Evolutionary conservation across 176 grass and related monocot species (phyloP), one percentile per base, ranked within the genome.

Genomic region (Microstegium vimineum): DNA sequence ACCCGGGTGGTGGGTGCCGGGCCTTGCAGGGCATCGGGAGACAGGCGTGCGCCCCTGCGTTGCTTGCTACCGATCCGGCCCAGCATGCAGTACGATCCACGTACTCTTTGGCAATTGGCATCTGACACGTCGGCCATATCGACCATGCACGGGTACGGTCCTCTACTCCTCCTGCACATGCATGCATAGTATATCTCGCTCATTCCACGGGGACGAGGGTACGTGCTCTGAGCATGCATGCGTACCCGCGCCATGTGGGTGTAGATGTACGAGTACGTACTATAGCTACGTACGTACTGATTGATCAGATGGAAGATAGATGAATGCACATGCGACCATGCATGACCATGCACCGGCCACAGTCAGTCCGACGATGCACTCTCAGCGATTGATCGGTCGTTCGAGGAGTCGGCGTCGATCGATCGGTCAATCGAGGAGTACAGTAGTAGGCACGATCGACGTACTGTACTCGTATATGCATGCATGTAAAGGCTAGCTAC

Each of bases 11-110:
- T 45, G 64, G 78, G 45, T 68, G 78, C 64, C 64, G 64, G 78
- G 78, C 32, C 31, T 80, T 80, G 78, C 78, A 68, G 64, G 64
- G 64, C 78, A 51, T 49, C 12, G 63, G 77, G 62, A 51, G 77
- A 68, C 77, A 80, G 77, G 30, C 30, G 28, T 67, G 77, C 42
- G 20, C 42, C 76, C 62, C 41, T 66, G 65, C 76, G 76, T 22
- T 51, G 69, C 28, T 25, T 17, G 67, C 37, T 22, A 62, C 62
- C 35, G 42, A 45, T 25, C 77, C 42, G 77, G 5, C 20, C 32
- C 12, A 43, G 42, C 61, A 65, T n/a, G 26, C 61, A n/a, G 43
- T 47, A 27, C 70, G 70, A 10, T 8, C 71, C 22, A 27, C 34
- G n/a, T n/a, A n/a, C n/a, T n/a, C 51, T 5, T 56, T 6, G n/a